phyloP scores from a whole-genome alignment of 257 asterid genomes.

The Fraxinus quadrangulata region DNA sequence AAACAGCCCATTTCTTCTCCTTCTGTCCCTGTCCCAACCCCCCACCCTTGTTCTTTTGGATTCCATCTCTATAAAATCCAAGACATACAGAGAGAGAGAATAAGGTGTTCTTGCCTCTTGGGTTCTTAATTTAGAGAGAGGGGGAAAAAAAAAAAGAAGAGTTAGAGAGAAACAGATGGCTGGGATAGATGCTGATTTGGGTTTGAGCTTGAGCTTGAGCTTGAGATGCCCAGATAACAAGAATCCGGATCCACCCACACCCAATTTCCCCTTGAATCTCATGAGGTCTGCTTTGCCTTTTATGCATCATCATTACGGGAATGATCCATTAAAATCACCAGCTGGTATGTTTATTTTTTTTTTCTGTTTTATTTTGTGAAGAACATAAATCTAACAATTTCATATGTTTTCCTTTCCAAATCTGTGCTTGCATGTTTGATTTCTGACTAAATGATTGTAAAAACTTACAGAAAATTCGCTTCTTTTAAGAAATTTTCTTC shows the following conservation, averaged over 20 bases:
- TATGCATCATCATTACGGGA: conserved; percentile 32
- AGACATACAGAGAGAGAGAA: no score
- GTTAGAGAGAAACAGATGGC: conserved; percentile 36
- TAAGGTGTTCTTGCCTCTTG: no score
- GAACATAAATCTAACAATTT: not conserved
- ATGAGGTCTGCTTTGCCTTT: conserved; percentile 49
- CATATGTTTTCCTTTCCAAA: not conserved
- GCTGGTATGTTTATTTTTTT: conserved; percentile 41
- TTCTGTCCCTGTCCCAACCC: no score
- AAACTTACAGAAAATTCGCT: not conserved
- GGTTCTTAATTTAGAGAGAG: not conserved
- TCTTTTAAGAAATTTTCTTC: not conserved
- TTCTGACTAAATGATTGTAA: not conserved
- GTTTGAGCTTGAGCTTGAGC: conserved; percentile 58
- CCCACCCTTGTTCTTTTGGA: no score
- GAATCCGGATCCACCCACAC: conserved; percentile 1
- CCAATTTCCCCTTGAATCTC: conserved; percentile 53
- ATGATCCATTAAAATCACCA: conserved; percentile 40
- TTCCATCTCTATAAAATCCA: no score
- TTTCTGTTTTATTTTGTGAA: not conserved
- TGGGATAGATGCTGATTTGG: conserved; percentile 55
- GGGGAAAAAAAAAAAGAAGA: no score
- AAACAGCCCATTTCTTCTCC: no score
- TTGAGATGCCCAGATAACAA: conserved; percentile 45
- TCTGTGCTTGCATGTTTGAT: conserved; percentile 18